phyloP scores from a whole-genome alignment of 1,284 basidiomycete genomes.

The Ceratobasidium sp. region DNA sequence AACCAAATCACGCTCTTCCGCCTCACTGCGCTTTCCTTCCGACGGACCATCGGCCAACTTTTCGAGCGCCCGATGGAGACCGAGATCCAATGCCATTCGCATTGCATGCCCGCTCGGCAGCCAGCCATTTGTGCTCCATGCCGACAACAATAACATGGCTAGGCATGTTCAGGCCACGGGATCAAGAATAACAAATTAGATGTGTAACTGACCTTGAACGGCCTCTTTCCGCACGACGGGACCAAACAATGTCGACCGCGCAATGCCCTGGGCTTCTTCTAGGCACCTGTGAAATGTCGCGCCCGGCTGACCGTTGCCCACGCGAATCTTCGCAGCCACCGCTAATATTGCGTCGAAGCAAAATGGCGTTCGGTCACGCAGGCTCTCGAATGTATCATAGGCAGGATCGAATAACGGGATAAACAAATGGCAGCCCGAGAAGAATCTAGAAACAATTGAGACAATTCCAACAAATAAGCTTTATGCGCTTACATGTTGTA shows the following conservation, averaged over 20 bases:
- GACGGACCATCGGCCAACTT: slow-evolving; percentile 78
- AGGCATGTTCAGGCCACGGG: slow-evolving; percentile 24
- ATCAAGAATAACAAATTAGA: slow-evolving; percentile 24
- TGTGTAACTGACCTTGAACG: slow-evolving; percentile 72
- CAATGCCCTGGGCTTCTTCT: slow-evolving; percentile 93
- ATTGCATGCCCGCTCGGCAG: slow-evolving; percentile 90
- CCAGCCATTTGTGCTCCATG: slow-evolving; percentile 95
- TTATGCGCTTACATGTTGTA: slow-evolving; percentile 71
- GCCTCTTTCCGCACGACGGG: slow-evolving; percentile 93
- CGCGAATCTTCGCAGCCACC: slow-evolving; percentile 88
- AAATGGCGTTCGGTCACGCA: slow-evolving; percentile 90
- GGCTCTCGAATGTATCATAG: slow-evolving; percentile 89
- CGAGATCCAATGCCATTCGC: slow-evolving; percentile 92
- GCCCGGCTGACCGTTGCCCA: slow-evolving; percentile 78
- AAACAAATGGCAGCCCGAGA: slow-evolving; percentile 93
- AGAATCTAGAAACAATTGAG: slow-evolving; percentile 69
- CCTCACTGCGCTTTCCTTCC: slow-evolving; percentile 69
- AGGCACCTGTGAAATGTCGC: slow-evolving; percentile 88
- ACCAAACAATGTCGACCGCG: slow-evolving; percentile 88
- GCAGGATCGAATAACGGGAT: slow-evolving; percentile 89
- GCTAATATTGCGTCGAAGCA: slow-evolving; percentile 91
- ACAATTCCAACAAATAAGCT: slow-evolving; percentile 30
- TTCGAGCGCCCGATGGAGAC: slow-evolving; percentile 87
- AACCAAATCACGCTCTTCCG: slow-evolving; percentile 87
- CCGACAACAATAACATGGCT: slow-evolving; percentile 89